phyloP scores from a whole-genome alignment of 2,329 filamentous ascomycete species.

The Pyricularia pennisetigena region DNA sequence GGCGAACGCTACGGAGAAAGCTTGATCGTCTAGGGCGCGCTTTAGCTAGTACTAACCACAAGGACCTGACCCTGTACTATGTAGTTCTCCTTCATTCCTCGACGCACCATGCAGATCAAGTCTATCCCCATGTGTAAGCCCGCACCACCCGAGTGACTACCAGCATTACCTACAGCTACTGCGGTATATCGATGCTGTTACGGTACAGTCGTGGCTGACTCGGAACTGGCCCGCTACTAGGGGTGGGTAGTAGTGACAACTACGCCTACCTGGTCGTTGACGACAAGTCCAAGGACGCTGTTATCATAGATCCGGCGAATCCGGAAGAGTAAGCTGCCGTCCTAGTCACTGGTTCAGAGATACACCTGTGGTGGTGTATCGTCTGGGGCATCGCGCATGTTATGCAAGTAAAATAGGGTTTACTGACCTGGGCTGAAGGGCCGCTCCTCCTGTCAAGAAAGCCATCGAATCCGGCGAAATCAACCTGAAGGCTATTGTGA shows the following conservation, averaged over 20 bases:
- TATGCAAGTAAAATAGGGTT: background rate
- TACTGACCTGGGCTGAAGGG: conserved; percentile 26
- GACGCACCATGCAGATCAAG: conserved; percentile 69
- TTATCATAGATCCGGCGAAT: conserved; percentile 73
- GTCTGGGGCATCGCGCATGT: background rate
- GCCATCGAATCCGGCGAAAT: conserved; percentile 62
- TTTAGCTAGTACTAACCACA: background rate
- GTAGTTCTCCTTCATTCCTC: conserved; percentile 20
- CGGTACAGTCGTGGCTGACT: background rate
- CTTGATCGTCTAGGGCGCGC: background rate
- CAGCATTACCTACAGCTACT: background rate
- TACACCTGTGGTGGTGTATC: background rate
- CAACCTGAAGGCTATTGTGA: conserved; percentile 82
- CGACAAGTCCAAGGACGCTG: conserved; percentile 66
- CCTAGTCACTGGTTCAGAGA: background rate
- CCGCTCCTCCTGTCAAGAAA: conserved; percentile 58
- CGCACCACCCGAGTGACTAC: background rate
- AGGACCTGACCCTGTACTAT: conserved; percentile 8
- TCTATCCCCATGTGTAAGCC: conserved; percentile 80
- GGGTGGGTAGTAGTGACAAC: conserved; percentile 71
- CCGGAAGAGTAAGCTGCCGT: conserved; percentile 55
- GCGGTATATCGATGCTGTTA: background rate
- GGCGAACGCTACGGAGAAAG: background rate
- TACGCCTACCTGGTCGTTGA: conserved; percentile 78
- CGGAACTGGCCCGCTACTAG: conserved; percentile 29